phyloP scores from a whole-genome alignment of 2,329 filamentous ascomycete species.

The Arthrocladium fulminans region DNA sequence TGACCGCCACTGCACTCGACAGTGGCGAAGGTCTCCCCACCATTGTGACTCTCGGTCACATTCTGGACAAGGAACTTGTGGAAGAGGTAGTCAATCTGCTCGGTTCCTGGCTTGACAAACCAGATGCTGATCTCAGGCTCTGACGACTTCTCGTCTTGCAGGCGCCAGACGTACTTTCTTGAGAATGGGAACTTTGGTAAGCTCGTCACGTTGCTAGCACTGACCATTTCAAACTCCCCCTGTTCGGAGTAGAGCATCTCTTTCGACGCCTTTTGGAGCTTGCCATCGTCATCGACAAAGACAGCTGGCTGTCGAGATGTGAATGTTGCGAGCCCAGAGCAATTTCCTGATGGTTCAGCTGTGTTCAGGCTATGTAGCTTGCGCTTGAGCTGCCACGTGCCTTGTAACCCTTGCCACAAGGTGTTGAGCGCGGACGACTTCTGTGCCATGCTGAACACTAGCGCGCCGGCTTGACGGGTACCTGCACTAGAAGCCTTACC shows the following conservation, averaged over 20 bases:
- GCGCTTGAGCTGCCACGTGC: constrained; percentile 31
- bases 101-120: constrained; percentile 34
- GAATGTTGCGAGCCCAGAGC: constrained; percentile 35
- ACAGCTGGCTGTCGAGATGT: constrained; percentile 22
- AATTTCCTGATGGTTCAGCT: constrained; percentile 33
- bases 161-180: constrained; percentile 39
- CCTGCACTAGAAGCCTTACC: background rate
- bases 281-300: constrained; percentile 18
- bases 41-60: constrained; percentile 13
- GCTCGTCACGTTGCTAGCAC: constrained; percentile 27
- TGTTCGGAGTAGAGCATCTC: constrained; percentile 36
- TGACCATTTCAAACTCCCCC: constrained; percentile 31
- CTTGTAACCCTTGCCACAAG: constrained; percentile 7
- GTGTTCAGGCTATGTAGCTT: constrained; percentile 34
- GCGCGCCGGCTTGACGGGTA: constrained; percentile 14
- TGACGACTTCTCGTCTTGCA: constrained; percentile 18
- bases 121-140: constrained; percentile 31
- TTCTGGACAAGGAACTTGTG: constrained; percentile 33
- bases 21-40: constrained; percentile 15
- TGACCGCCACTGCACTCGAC: constrained; percentile 33
- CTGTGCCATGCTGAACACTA: constrained; percentile 22
- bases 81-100: constrained; percentile 36
- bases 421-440: constrained; percentile 12
- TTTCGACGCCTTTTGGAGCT: constrained; percentile 21
- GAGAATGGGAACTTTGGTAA: constrained; percentile 19